Percentiles rank a stretch among this genome's conserved stretches.
phyloP scores from a whole-genome alignment of 306 rosid genomes.

The Prunus persica region DNA sequence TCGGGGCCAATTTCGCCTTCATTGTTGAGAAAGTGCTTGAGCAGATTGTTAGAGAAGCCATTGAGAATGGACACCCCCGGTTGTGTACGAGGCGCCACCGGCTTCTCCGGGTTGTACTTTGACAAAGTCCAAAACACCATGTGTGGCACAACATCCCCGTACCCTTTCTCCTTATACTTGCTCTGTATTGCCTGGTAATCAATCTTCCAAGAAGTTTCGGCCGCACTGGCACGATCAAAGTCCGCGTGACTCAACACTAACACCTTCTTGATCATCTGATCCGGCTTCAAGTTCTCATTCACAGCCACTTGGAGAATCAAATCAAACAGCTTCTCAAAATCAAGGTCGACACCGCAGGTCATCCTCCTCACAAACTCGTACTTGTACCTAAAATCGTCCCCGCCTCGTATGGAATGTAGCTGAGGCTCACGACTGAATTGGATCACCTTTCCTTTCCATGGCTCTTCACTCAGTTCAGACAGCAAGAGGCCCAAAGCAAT shows the following conservation, averaged over 20 bases:
- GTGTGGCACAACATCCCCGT: too few relatives aligned
- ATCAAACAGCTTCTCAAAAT: slow-evolving; percentile 62
- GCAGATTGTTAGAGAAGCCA: slow-evolving; percentile 35
- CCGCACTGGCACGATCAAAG: too few relatives aligned
- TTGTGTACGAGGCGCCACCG: too few relatives aligned
- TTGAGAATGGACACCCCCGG: too few relatives aligned
- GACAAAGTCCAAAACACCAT: too few relatives aligned
- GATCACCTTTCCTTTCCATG: slow-evolving; percentile 58
- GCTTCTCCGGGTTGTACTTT: too few relatives aligned
- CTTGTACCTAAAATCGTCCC: slow-evolving; percentile 31
- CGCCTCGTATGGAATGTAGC: slow-evolving; percentile 46
- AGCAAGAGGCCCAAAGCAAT: slow-evolving; percentile 59
- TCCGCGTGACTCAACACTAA: slow-evolving; percentile 38
- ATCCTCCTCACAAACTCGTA: slow-evolving; percentile 26
- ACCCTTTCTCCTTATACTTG: too few relatives aligned
- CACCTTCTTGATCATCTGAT: slow-evolving; percentile 58
- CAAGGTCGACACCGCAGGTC: slow-evolving; percentile 35
- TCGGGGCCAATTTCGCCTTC: slow-evolving; percentile 30
- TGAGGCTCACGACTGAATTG: slow-evolving; percentile 37
- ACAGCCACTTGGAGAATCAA: slow-evolving; percentile 43
- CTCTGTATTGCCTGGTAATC: too few relatives aligned
- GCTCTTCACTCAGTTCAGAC: slow-evolving; percentile 53
- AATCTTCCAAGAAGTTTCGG: too few relatives aligned
- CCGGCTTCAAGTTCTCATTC: slow-evolving; percentile 38
- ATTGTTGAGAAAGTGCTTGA: slow-evolving; percentile 40